Evolutionary conservation across 148 eudicot genomes (phyloP), one percentile per base, ranked within the genome.

Genomic region (Spergularia marina): DNA sequence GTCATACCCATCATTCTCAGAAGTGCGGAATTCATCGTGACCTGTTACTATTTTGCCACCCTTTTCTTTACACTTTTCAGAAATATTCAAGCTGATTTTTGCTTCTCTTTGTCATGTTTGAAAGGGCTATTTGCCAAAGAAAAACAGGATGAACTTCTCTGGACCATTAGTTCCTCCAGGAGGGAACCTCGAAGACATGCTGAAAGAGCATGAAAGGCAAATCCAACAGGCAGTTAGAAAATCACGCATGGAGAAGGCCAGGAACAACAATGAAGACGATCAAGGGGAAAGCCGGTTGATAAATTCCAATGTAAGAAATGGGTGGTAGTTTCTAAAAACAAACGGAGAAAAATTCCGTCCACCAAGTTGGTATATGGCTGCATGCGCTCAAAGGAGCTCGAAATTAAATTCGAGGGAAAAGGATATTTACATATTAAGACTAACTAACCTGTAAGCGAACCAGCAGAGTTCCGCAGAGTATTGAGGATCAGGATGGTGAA

Each of bases 181-280:
- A 18, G 76, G 76, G 72, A 81, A 72, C 72, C 73, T 81, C 40
- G 83, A 81, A 81, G 83, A 81, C 64, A 81, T 76, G 80, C 13
- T 81, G 61, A 81, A 81, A 81, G 80, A 81, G 69, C 83, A 81
- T 65, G 83, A 81, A 51, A 71, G 64, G 55, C 83, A 76, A 81
- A 81, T 81, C 36, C 83, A 81, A 40, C 73, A 76, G 12, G 83
- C 83, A 20, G 80, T 81, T 47, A 72, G 74, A 36, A 82, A 73
- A 53, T 71, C 83, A 15, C 80, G 83, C 53, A 66, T 65, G 49
- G 83, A 81, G 18, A 76, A 81, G 59, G 76, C 76, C 69, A 76
- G 65, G 53, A 81, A 59, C 53, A 71, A 49, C 36, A 36, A 63
- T 20, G 60, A 53, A 4, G 17, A 68, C 47, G 59, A 54, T 70